Evolutionary conservation across 1,139 yeast genomes (phyloP), one percentile per base, ranked within the genome.

Genomic region (Candida dubliniensis): DNA sequence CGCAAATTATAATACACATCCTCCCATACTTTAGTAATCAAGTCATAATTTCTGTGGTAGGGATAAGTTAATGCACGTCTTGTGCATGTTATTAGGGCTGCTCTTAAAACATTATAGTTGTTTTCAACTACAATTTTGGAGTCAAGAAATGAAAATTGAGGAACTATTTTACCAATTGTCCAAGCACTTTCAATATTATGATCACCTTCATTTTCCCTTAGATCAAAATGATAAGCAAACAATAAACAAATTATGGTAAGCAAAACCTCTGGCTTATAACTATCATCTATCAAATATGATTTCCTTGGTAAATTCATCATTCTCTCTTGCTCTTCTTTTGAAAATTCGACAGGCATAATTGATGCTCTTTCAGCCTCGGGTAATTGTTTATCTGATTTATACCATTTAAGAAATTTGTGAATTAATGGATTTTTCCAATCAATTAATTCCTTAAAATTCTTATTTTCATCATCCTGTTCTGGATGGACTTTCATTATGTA

Each of bases 171-270:
- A 1, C 98, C 98, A 11, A 93, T 76, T 0, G 95, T 84, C 99
- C 98, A 93, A 0, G 95, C 90, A 49, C 96, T 86, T 63, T 93
- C 99, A 8, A 86, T 82, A 15, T 82, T 88, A 43, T 82, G 81
- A 18, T 87, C 95, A 8, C 95, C 96, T 56, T 75, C 79, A 26
- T 82, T 85, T 43, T 86, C 87, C 33, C 96, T 69, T 40, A 76
- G 61, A 50, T 93, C 98, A 58, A 84, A 90, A 46, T 79, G 77
- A 55, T 81, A 85, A 0, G 87, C 82, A 63, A 87, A 93, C 15
- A 93, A 56, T 1, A 90, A 51, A 15, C 88, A 80, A 0, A 88
- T 59, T 0, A 91, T 62, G 1, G 87, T 73, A 29, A 84, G 67
- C 53, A 87, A 82, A 2, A 80, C 59, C 15, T 77, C 74, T 6